phyloP scores from a whole-genome alignment of 345 rosid species.

The Eucalyptus marginata region DNA sequence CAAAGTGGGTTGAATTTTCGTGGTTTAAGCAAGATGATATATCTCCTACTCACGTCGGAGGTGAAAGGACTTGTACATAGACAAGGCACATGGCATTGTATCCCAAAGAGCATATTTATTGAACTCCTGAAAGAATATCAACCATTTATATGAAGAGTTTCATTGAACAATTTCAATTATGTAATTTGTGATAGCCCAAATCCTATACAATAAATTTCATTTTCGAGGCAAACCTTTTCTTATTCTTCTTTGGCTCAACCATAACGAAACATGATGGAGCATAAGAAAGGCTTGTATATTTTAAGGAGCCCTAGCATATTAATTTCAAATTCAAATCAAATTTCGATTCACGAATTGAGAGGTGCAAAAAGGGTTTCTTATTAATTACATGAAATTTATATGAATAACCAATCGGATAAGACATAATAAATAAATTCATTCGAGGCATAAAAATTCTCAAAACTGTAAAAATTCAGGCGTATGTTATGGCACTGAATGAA shows the following conservation, averaged over 20 bases:
- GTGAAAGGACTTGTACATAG: rapidly evolving
- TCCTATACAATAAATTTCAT: rapidly evolving
- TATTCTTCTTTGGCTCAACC: rapidly evolving
- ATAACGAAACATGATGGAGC: not conserved
- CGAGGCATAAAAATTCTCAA: not conserved
- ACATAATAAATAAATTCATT: not conserved
- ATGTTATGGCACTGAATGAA: not conserved
- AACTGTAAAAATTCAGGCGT: not conserved
- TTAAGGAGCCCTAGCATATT: not conserved
- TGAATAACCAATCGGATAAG: not conserved
- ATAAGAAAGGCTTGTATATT: not conserved
- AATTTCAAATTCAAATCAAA: not conserved
- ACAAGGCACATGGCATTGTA: not conserved
- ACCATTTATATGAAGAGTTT: rapidly evolving
- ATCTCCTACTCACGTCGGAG: rapidly evolving
- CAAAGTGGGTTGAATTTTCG: rapidly evolving
- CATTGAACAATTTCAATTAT: rapidly evolving
- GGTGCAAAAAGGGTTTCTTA: not conserved
- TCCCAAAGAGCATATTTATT: not conserved
- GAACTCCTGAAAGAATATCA: not conserved
- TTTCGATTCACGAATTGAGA: not conserved
- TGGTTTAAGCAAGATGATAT: too few species aligned
- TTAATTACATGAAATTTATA: not conserved
- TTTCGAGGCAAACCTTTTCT: rapidly evolving
- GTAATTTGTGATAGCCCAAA: not conserved